Percentiles rank a stretch among this genome's conserved stretches.
phyloP scores from a whole-genome alignment of 495 filamentous ascomycete genomes.

The Entonaema liquescens region DNA sequence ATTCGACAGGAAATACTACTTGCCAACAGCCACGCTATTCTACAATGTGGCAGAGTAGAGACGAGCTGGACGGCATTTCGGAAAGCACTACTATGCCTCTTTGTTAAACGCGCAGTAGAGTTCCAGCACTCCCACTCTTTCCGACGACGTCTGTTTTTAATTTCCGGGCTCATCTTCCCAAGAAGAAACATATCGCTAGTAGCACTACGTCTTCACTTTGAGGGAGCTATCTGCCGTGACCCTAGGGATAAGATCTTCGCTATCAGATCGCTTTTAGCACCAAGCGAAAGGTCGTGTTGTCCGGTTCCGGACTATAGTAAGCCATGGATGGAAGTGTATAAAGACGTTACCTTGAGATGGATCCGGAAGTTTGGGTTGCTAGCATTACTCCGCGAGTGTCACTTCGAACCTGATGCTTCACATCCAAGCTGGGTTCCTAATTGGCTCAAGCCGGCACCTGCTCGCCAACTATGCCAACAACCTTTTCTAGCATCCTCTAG shows the following conservation, averaged over 20 bases:
- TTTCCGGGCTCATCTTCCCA: background rate
- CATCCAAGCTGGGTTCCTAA: slow-evolving; percentile 6
- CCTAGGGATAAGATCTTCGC: slow-evolving; percentile 1
- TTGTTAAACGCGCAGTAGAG: background rate
- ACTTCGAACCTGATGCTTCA: background rate
- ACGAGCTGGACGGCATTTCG: background rate
- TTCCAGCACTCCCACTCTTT: background rate
- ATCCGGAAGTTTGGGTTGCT: background rate
- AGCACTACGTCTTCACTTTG: background rate
- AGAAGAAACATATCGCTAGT: background rate
- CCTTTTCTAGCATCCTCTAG: slow-evolving; percentile 1
- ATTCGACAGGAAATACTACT: background rate
- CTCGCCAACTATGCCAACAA: background rate
- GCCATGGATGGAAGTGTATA: background rate
- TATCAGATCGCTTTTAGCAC: background rate
- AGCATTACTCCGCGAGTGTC: background rate
- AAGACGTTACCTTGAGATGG: slow-evolving; percentile 1
- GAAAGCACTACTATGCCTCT: background rate
- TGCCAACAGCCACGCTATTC: background rate
- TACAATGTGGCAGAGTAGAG: background rate
- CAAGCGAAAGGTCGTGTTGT: background rate
- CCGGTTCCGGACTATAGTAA: background rate
- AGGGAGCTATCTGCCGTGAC: background rate
- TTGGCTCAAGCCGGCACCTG: background rate
- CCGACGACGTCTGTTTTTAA: background rate